Base-by-base conservation (phyloP, 345 rosid genomes). In the Citrus maxima region DNA sequence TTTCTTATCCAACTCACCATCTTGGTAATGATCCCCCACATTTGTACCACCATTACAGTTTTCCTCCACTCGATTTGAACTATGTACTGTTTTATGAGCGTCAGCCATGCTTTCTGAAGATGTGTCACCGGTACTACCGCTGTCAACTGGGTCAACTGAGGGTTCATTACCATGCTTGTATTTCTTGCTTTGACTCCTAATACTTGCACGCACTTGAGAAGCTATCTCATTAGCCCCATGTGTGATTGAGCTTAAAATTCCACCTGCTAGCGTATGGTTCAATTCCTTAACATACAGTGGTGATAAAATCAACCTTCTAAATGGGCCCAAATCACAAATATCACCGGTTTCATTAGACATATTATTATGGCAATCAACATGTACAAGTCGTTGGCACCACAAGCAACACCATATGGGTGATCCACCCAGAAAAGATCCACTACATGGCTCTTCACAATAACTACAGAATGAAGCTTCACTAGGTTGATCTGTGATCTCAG, bases 381-480 rank as follows among this genome's bases (percentile, higher is more conserved):
- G 99, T 40, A 96, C 90, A 78, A 96, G 93, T 55, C 92, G 93
- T 79, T 96, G 99, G 84, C 99, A 96, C 99, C 99, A 96, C 86
- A 90, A 89, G 90, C 99, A 96, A 84, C 97, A 91, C 99, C 98
- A 96, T 78, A 93, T 89, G 49, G 99, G 99, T 25, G 97, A 94
- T 65, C 98, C 99, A 38, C 98, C 90, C 49, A 96, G 95, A 86
- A 96, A 96, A 51, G 98, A 91, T 67, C 97, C 93, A 76, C 89
- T 89, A 78, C 98, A 96, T 10, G 89, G 89, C 86, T 94, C 99
- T 76, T 96, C 99, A 81, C 98, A 94, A 80, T 88, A 90, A 82
- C 93, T 93, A 81, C 98, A 96, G 64, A 90, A 90, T 6, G 90
- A 87, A 75, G 90, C 85, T 69, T 93, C 99, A 69, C 91, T 94